Conservation (phyloP, 352 stramenopile species). For the Pythium folliculosum region DNA sequence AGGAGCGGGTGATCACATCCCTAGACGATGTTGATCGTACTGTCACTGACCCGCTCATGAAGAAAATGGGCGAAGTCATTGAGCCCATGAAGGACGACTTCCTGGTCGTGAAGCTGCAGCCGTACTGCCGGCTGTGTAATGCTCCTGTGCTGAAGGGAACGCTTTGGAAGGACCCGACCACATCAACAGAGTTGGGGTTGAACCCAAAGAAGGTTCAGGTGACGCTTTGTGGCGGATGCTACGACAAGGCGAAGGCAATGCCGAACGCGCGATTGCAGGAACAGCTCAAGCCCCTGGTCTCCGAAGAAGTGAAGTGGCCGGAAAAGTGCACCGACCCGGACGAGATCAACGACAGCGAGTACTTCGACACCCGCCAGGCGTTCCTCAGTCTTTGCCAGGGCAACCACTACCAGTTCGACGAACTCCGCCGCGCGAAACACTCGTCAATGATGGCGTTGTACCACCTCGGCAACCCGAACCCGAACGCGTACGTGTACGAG, state of each 20-base stretch:
- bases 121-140: slow-evolving; percentile 82
- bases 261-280: slow-evolving; percentile 43
- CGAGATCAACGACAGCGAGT: slow-evolving; percentile 88
- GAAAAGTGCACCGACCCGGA: slow-evolving; percentile 80
- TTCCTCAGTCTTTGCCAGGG: slow-evolving; percentile 97
- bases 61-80: slow-evolving; percentile 86
- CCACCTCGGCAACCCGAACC: slow-evolving; percentile 96
- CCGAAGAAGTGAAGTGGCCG: slow-evolving; percentile 59
- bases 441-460: slow-evolving; percentile 99
- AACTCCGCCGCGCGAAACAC: slow-evolving; percentile 98
- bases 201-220: slow-evolving; percentile 72
- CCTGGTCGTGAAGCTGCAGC: slow-evolving; percentile 85
- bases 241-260: slow-evolving; percentile 64
- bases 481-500: slow-evolving; percentile 87
- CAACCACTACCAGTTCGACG: slow-evolving; percentile 99
- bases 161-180: slow-evolving; percentile 57
- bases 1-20: slow-evolving; percentile 40
- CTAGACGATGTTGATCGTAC: slow-evolving; percentile 67
- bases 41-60: slow-evolving; percentile 78
- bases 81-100: slow-evolving; percentile 92
- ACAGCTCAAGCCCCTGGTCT: slow-evolving; percentile 50
- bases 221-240: slow-evolving; percentile 78
- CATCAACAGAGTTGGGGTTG: slow-evolving; percentile 33
- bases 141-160: slow-evolving; percentile 67
- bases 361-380: slow-evolving; percentile 96